Evolutionary conservation across 2,329 filamentous ascomycete species (phyloP).

Genomic region (Byssoonygena ceratinophila): DNA sequence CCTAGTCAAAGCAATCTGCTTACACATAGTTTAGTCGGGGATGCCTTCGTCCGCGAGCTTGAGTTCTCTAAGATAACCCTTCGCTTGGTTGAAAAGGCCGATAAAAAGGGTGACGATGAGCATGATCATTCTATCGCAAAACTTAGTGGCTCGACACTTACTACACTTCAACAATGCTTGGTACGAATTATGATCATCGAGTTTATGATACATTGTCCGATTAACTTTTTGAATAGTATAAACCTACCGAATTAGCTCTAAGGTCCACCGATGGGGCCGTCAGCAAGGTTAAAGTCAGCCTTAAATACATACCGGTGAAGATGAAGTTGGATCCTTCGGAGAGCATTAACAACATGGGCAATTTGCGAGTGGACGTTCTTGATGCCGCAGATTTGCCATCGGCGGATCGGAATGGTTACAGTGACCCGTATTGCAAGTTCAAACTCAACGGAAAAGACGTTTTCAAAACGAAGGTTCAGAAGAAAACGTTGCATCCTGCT

Average conservation of each 20-base stretch:
- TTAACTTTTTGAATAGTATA: slow-evolving; percentile 54
- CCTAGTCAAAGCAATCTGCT: slow-evolving; percentile 4
- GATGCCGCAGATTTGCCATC: slow-evolving; percentile 81
- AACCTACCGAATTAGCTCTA: slow-evolving; percentile 70
- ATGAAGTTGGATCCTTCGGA: slow-evolving; percentile 92
- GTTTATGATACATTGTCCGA: neutral
- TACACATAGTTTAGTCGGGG: slow-evolving; percentile 49
- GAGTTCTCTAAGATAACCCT: slow-evolving; percentile 91
- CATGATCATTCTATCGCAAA: slow-evolving; percentile 70
- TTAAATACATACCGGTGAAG: slow-evolving; percentile 88
- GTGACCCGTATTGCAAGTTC: slow-evolving; percentile 94
- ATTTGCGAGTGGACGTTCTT: slow-evolving; percentile 81
- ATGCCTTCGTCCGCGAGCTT: slow-evolving; percentile 93
- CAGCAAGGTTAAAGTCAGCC: slow-evolving; percentile 75
- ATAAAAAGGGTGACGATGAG: slow-evolving; percentile 54
- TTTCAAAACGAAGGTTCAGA: slow-evolving; percentile 89
- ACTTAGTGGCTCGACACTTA: slow-evolving; percentile 71
- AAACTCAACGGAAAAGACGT: slow-evolving; percentile 78
- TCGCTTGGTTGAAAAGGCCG: slow-evolving; percentile 68
- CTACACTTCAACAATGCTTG: slow-evolving; percentile 77
- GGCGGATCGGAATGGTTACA: slow-evolving; percentile 91
- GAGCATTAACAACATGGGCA: slow-evolving; percentile 98
- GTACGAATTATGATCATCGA: slow-evolving; percentile 39
- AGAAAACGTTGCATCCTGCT: slow-evolving; percentile 86
- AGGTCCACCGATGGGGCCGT: slow-evolving; percentile 65